phyloP scores from a whole-genome alignment of 768 basidiomycete genomes.

The Cyathus striatus region DNA sequence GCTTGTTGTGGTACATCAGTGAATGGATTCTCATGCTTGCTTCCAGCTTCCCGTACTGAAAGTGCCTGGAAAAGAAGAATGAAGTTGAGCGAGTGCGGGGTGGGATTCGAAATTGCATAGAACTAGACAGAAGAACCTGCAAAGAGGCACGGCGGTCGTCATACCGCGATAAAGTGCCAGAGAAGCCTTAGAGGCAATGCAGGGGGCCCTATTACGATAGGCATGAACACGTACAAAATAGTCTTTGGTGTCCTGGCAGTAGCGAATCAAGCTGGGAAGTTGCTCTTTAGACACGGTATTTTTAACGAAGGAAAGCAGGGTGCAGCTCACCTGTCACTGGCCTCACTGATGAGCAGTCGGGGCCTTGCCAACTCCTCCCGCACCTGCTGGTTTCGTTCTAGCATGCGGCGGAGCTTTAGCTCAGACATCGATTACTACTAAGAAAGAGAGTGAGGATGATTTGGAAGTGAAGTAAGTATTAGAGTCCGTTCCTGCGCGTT shows the following conservation, averaged over 20 bases:
- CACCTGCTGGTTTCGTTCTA: constrained; percentile 90
- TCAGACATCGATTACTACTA: constrained; percentile 92
- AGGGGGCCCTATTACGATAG: neutral
- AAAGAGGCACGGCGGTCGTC: constrained; percentile 9
- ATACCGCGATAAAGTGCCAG: too few species aligned
- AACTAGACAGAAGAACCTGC: constrained; percentile 7
- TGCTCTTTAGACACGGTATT: too few species aligned
- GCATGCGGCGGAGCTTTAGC: constrained; percentile 90
- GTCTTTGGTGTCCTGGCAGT: constrained; percentile 92
- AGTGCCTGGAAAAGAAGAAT: constrained; percentile 57
- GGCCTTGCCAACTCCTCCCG: constrained; percentile 87
- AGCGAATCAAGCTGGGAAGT: constrained; percentile 76
- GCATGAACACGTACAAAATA: constrained; percentile 57
- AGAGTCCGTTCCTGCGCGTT: too few species aligned
- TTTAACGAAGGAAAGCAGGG: neutral
- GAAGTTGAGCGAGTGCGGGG: constrained; percentile 2
- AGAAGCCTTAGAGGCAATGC: neutral
- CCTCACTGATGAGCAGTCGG: constrained; percentile 89
- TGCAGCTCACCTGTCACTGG: constrained; percentile 76
- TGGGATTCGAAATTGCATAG: neutral
- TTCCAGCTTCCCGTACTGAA: constrained; percentile 90
- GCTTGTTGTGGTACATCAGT: constrained; percentile 73
- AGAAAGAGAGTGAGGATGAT: constrained; percentile 5
- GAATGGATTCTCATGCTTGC: constrained; percentile 90
- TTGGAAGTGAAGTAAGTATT: neutral